phyloP scores from a whole-genome alignment of 140 eudicot species.

The Anethum foeniculum region DNA sequence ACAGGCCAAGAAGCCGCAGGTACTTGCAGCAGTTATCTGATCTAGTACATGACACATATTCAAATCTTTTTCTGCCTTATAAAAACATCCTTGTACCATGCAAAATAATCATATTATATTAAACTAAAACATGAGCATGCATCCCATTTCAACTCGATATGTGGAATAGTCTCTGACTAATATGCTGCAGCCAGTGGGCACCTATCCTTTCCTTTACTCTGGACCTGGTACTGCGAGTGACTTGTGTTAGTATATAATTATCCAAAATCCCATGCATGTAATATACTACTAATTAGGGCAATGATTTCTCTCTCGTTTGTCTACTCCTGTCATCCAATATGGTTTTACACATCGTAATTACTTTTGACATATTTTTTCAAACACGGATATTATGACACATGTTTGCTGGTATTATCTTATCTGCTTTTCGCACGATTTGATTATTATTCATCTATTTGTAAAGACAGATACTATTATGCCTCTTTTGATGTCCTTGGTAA shows the following conservation, averaged over 20 bases:
- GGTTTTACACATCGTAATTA: neutral
- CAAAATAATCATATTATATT: neutral
- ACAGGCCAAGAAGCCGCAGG: constrained; percentile 99
- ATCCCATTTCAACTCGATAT: neutral
- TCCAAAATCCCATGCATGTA: neutral
- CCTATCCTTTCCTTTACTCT: neutral
- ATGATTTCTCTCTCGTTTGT: neutral
- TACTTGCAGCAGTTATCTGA: constrained; percentile 14
- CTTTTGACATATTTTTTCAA: neutral
- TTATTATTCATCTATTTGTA: neutral
- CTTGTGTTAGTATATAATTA: neutral
- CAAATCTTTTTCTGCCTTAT: neutral
- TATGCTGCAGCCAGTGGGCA: constrained; percentile 1
- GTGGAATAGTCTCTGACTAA: neutral
- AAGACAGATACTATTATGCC: neutral
- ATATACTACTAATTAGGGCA: neutral
- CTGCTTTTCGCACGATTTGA: neutral
- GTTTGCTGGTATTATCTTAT: neutral
- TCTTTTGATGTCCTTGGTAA: constrained; percentile 8
- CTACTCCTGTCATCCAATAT: neutral
- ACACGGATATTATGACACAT: neutral
- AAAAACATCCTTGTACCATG: neutral
- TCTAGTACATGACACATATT: neutral
- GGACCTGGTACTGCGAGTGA: neutral
- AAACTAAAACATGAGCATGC: neutral